Conservation (phyloP, 306 rosid species). For the Rosa multiflora region DNA sequence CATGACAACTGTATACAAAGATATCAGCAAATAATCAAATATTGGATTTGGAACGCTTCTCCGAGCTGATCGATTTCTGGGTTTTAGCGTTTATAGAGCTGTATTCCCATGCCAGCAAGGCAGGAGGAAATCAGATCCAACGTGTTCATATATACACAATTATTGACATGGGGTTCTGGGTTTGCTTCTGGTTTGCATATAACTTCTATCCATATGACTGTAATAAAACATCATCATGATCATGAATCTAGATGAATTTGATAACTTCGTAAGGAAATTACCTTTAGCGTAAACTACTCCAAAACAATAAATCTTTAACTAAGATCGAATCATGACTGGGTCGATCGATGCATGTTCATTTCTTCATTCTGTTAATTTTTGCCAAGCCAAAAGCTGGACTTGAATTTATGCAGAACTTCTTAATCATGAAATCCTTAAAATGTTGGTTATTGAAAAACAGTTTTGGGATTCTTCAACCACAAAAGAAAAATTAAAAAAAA, state of each 20-base stretch:
- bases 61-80: conserved; percentile 17
- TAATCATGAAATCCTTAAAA: not conserved
- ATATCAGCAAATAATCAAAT: not conserved
- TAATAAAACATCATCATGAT: not conserved
- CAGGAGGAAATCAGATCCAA: conserved; percentile 25
- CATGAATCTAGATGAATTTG: not conserved
- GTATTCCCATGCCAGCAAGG: conserved; percentile 3
- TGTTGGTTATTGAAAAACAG: not conserved
- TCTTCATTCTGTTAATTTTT: not conserved
- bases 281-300: not conserved
- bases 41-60: conserved; percentile 9
- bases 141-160: not conserved
- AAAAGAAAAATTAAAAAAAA: not conserved
- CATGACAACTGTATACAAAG: conserved; percentile 15
- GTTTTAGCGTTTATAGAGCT: conserved; percentile 3
- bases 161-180: conserved; percentile 3
- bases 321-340: not conserved
- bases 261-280: not conserved
- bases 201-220: not conserved
- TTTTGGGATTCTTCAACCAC: not conserved
- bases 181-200: conserved; percentile 2
- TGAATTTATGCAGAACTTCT: not conserved
- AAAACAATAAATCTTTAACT: not conserved
- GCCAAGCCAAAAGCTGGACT: not conserved
- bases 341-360: not conserved